phyloP scores from a whole-genome alignment of 306 rosid species.

The Vachellia pachyceras region DNA sequence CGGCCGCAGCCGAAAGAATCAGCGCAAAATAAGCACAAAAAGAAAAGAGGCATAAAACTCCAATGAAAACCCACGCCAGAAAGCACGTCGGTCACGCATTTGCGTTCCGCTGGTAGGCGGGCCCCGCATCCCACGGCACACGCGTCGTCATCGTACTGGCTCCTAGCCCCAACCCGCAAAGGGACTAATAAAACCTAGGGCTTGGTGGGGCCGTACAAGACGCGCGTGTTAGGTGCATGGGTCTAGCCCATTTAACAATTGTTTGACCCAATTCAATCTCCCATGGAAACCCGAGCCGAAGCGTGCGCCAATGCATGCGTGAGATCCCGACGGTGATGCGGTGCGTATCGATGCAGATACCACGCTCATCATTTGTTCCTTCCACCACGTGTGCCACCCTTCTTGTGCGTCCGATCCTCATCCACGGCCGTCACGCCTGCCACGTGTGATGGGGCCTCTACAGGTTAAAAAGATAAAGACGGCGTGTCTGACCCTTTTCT shows the following conservation, averaged over 20 bases:
- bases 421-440: not conserved
- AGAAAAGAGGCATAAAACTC: not conserved
- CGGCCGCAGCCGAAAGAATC: conserved; percentile 4
- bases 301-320: conserved; percentile 62
- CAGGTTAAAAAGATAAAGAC: conserved; percentile 9
- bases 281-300: conserved; percentile 50
- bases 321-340: conserved; percentile 45
- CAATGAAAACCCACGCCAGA: conserved; percentile 38
- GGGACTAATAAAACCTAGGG: conserved; percentile 14
- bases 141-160: not conserved
- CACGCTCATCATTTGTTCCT: not conserved
- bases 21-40: no score
- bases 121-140: not conserved
- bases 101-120: conserved; percentile 38
- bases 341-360: conserved; percentile 23
- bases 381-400: not conserved
- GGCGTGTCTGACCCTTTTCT: conserved; percentile 49
- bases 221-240: conserved; percentile 55
- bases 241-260: conserved; percentile 45
- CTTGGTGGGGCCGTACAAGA: conserved; percentile 3
- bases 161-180: not conserved
- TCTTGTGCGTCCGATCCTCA: not conserved
- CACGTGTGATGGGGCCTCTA: not conserved
- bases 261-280: conserved; percentile 42
- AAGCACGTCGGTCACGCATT: conserved; percentile 51